Base-by-base conservation (phyloP, 2,329 filamentous ascomycete species). In the Aspergillus luchuensis region DNA sequence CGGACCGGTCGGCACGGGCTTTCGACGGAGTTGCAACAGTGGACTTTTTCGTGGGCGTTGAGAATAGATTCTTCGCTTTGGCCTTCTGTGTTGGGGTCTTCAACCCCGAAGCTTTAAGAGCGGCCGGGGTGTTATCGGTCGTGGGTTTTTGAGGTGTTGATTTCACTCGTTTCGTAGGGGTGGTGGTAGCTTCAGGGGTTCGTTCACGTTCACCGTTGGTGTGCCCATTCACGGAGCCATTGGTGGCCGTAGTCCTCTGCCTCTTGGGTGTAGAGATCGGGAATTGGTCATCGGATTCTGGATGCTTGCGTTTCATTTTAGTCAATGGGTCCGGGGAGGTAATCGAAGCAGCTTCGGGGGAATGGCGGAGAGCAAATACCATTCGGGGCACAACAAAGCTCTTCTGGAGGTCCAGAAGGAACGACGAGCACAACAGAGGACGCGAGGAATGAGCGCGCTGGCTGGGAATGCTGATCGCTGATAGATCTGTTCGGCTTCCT, bases 1-100 rank as follows among this genome's bases (percentile, higher is more conserved):
- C 94, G 5, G 93, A 97, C 52, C 90, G 87, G 76, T 97, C 92
- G 19, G 90, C 90, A 65, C 84, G 86, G 45, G 84, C 82, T 66
- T 87, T 84, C 39, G 85, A 85, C 0, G 91, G 89, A 1, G 89
- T 91, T 17, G 66, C 66, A 38, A 63, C 64, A 8, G 48, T 57
- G 3, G 67, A 67, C 5, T 63, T 57, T 59, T 77, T 78, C 17
- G 71, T 76, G 30, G 79, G 77, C 1, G 79, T 80, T 10, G 76
- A 71, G 58, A 80, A 79, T 19, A 79, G 57, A 4, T 72, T 68
- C 28, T 73, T 75, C 5, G 73, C 71, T 59, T 72, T 76, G 8
- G 70, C 67, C 59, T 71, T 76, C 11, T 76, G 74, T 3, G 73
- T 75, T 2, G 76, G 76, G 0, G 76, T 78, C 61, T 71, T 74